These are phyloP conservation scores for Neocallimastix lanati DNA, from an alignment of 192 early-diverging fungal genomes.

Conservation along the genomic window DNA sequence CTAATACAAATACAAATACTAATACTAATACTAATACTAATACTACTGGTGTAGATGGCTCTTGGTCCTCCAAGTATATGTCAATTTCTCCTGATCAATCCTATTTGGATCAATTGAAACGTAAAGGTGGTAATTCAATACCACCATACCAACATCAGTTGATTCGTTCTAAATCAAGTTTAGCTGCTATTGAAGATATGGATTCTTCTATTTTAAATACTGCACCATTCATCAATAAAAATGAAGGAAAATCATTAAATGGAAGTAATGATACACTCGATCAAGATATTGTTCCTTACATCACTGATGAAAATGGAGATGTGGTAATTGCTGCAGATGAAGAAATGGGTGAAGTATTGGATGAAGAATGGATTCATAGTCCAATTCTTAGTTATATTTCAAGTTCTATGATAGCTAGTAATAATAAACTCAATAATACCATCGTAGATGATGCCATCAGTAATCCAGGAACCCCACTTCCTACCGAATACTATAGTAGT, in stretches of 20 bases:
- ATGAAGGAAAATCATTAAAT: slow-evolving; percentile 13
- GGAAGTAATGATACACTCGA: slow-evolving; percentile 22
- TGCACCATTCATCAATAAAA: slow-evolving; percentile 23
- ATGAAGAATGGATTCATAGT: slow-evolving; percentile 30
- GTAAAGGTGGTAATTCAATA: slow-evolving; percentile 10
- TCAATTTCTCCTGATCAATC: neutral
- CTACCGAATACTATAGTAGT: neutral
- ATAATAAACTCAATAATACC: slow-evolving; percentile 9
- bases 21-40: too few species aligned
- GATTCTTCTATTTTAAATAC: slow-evolving; percentile 5
- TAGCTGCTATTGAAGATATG: slow-evolving; percentile 5
- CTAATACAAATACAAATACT: too few species aligned
- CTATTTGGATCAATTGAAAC: slow-evolving; percentile 1
- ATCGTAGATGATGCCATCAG: slow-evolving; percentile 9
- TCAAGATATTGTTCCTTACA: slow-evolving; percentile 37
- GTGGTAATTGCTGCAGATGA: slow-evolving; percentile 4
- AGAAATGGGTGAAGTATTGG: slow-evolving; percentile 9
- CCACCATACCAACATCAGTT: neutral
- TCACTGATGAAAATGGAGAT: slow-evolving; percentile 38
- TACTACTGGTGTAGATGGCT: neutral
- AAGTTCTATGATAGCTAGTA: slow-evolving; percentile 17
- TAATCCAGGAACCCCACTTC: slow-evolving; percentile 4
- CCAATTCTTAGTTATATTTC: slow-evolving; percentile 20
- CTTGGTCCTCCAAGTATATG: neutral
- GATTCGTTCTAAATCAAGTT: neutral